Evolutionary conservation across 2,329 filamentous ascomycete species (phyloP), one percentile per base, ranked within the genome.

Genomic region (Fusarium guadeloupense): DNA sequence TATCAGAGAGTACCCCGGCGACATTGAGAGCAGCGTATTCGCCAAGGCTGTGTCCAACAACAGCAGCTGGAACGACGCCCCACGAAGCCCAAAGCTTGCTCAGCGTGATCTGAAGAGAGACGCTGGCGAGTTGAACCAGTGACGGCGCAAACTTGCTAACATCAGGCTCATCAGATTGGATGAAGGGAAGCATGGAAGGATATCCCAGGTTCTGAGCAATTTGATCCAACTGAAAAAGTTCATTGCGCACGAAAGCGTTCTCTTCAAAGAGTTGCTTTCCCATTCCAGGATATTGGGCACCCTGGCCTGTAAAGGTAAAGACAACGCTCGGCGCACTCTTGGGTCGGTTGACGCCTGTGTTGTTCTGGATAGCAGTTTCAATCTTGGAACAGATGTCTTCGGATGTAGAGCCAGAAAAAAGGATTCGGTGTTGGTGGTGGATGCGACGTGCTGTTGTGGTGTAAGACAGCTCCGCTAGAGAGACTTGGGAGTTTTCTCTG

Each of bases 1-100:
- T 78, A 14, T 81, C 82, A 1, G 85, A 86, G 14, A 89, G 75
- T n/a, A 89, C 85, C 20, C 85, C 87, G 38, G 86, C 84, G 10
- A 84, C 80, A 49, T 85, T 77, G 0, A 89, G 78, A 20, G 86
- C 86, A 1, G 66, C 66, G 17, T 67, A 67, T 3, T 68, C 63
- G 1, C 66, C 66, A 3, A 67, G 45, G 7, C 85, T 88, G 57
- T 82, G 80, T 5, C 81, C 81, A 4, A 83, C 62, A 4, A 82
- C 79, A 2, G 73, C 79, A 30, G 77, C 74, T 8, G 81, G 80
- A 7, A 59, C 62, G 13, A 83, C 59, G 1, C 76, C 77, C 56
- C 75, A 73, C 1, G 70, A 73, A 0, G 58, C 61, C 80, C 79
- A 83, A 0, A 77, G 68, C 16, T 70, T 69, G 6, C 74, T 74